A percentile compares a stretch with the other conserved stretches of the same genome.
These are phyloP conservation scores for Fulvia fulva DNA, from an alignment of 2,329 filamentous ascomycete species.

Conservation along the genomic window DNA sequence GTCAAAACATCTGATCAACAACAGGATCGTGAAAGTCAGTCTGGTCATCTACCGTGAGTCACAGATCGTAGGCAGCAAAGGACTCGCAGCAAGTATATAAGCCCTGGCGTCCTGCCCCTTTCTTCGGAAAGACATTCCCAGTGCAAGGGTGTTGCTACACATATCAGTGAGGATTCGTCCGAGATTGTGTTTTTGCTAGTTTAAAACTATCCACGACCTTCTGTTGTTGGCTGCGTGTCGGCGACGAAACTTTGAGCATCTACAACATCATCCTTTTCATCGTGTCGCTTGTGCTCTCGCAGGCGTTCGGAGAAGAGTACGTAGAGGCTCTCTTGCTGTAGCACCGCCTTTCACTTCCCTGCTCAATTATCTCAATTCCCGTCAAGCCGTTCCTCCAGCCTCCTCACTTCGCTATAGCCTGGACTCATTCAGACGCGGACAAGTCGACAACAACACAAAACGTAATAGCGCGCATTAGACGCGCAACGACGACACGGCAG, in stretches of 20 bases:
- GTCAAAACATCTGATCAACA: not conserved
- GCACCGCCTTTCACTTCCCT: no score
- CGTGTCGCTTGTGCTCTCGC: not conserved
- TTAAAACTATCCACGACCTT: conserved; percentile 66
- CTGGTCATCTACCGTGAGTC: not conserved
- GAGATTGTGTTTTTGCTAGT: conserved; percentile 87
- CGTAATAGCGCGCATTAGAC: no score
- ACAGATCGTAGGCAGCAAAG: no score
- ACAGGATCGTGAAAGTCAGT: not conserved
- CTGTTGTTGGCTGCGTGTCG: not conserved
- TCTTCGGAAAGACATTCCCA: conserved; percentile 18
- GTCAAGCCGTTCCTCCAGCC: not conserved
- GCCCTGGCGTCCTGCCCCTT: no score
- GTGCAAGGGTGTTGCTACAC: conserved; percentile 77
- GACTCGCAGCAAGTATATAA: not conserved
- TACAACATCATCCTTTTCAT: not conserved
- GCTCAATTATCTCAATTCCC: not conserved
- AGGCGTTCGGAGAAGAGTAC: not conserved
- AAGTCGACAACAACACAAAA: no score
- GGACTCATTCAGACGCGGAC: no score
- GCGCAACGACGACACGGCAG: no score
- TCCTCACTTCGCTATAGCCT: not conserved
- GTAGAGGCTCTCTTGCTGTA: not conserved
- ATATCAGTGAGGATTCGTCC: conserved; percentile 83
- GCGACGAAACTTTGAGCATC: not conserved